Base-by-base conservation (phyloP, 805 yeast genomes). In the Ogataea siamensis region DNA sequence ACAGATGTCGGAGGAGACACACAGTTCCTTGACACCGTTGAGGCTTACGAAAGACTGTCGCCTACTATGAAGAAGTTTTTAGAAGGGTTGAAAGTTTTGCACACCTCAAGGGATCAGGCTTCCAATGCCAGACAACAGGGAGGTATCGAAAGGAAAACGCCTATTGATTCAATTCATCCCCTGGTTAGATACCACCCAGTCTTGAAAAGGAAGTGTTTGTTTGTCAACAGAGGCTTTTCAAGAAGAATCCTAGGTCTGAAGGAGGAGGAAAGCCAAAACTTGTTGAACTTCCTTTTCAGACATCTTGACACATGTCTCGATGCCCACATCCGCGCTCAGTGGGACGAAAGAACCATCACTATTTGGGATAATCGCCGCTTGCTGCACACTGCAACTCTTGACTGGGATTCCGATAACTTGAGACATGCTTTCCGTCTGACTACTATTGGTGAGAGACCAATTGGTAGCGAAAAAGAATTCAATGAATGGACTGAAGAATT, bases 301-400 rank as follows among this genome's bases (percentile, higher is more conserved):
- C 78, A 77, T 48, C 66, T 80, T 25, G 63, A 61, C 39, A 70
- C 73, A 36, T 63, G 64, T 46, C 73, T 71, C 40, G 87, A 81
- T 57, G 68, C 81, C 49, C 86, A 82, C 48, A 66, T 81, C 37
- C 73, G 89, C 55, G 85, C 86, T 31, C 70, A 60, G 38, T 84
- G 87, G 84, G 81, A 77, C 54, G 79, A 80, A 37, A 72, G 74
- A 34, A 74, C 87, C 1, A 82, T 84, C 35, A 86, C 80, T 13
- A 60, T 82, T 18, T 84, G 91, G 91, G 93, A 84, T 54, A 84
- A 84, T 68, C 76, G 93, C 57, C 68, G 82, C 54, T 73, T 78
- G 7, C 62, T 74, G 17, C 93, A 84, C 58, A 67, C 84, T 10
- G 87, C 88, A 11, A 69, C 79, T 12, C 72, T 76, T 39, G 91